These are phyloP conservation scores for Angomonas deanei DNA, from an alignment of 208 protist genomes.

Conservation along the genomic window DNA sequence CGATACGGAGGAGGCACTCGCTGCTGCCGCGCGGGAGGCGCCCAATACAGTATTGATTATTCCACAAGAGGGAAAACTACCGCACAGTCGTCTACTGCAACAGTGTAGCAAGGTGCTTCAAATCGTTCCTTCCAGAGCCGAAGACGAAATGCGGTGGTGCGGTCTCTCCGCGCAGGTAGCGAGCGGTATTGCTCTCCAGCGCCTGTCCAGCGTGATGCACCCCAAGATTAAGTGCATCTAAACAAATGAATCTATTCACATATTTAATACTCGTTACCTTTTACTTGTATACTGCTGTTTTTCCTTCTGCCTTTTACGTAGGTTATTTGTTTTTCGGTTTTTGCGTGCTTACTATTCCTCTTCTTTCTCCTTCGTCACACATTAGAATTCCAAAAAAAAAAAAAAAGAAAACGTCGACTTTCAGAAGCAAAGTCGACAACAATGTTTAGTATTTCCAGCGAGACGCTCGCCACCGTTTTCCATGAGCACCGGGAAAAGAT, in stretches of 20 bases:
- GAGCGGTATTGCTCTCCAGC: conserved; percentile 79
- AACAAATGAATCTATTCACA: background rate
- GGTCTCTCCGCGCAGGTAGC: conserved; percentile 75
- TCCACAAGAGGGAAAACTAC: conserved; percentile 77
- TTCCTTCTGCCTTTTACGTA: background rate
- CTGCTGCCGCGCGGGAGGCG: conserved; percentile 6
- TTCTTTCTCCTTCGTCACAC: background rate
- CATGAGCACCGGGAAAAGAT: background rate
- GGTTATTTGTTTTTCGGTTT: background rate
- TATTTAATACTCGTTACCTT: background rate
- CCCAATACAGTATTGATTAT: conserved; percentile 42
- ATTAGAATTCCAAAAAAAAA: background rate
- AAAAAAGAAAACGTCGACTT: background rate
- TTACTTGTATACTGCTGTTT: background rate
- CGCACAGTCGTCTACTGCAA: conserved; percentile 44
- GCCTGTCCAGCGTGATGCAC: conserved; percentile 65
- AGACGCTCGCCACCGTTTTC: background rate
- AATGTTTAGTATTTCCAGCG: background rate
- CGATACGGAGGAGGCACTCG: conserved; percentile 35
- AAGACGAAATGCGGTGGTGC: background rate
- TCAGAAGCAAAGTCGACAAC: background rate
- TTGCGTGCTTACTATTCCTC: background rate
- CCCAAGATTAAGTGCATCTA: conserved; percentile 28
- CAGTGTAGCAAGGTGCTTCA: conserved; percentile 54
- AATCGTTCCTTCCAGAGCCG: conserved; percentile 24